A percentile compares a stretch with the other conserved stretches of the same genome.
Evolutionary conservation across 2,329 filamentous ascomycete genomes (phyloP).

Genomic region (Lecanoromycetidae sp.): DNA sequence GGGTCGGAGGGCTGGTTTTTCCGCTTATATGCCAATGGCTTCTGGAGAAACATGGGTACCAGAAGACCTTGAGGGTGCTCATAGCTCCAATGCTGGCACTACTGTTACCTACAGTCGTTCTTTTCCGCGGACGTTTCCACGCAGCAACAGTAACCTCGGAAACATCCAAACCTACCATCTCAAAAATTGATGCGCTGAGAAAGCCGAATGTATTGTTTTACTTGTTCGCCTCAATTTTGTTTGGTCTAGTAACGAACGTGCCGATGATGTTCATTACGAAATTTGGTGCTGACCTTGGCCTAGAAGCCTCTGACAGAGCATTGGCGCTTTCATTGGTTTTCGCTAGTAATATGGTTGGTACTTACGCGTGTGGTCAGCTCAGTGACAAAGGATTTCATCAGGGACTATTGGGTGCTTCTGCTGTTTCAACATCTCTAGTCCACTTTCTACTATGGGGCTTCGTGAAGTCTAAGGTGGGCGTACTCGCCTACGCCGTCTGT

Average conservation of each 20-base stretch:
- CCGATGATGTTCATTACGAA: slow-evolving; percentile 14
- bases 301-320: slow-evolving; percentile 9
- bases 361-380: slow-evolving; percentile 4
- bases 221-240: slow-evolving; percentile 5
- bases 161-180: slow-evolving; percentile 6
- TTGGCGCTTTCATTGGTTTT: slow-evolving; percentile 7
- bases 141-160: slow-evolving; percentile 7
- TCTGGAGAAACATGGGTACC: slow-evolving; percentile 12
- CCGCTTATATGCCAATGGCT: slow-evolving; percentile 15
- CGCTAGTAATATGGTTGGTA: slow-evolving; percentile 7
- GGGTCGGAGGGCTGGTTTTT: slow-evolving; percentile 11
- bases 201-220: slow-evolving; percentile 9
- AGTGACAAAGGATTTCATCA: slow-evolving; percentile 8
- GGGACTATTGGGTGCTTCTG: slow-evolving; percentile 4
- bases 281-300: slow-evolving; percentile 5
- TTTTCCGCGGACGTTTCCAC: slow-evolving; percentile 12
- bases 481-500: slow-evolving; percentile 8
- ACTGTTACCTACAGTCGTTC: slow-evolving; percentile 7
- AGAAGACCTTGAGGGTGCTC: slow-evolving; percentile 5
- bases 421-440: slow-evolving; percentile 5
- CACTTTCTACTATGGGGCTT: slow-evolving; percentile 9
- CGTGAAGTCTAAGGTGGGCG: background rate
- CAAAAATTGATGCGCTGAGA: slow-evolving; percentile 6
- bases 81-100: slow-evolving; percentile 12
- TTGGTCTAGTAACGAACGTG: slow-evolving; percentile 10